Percentiles rank a stretch among this genome's conserved stretches.
Conservation (phyloP, 306 rosid genomes). For the Begonia peltatifolia region DNA sequence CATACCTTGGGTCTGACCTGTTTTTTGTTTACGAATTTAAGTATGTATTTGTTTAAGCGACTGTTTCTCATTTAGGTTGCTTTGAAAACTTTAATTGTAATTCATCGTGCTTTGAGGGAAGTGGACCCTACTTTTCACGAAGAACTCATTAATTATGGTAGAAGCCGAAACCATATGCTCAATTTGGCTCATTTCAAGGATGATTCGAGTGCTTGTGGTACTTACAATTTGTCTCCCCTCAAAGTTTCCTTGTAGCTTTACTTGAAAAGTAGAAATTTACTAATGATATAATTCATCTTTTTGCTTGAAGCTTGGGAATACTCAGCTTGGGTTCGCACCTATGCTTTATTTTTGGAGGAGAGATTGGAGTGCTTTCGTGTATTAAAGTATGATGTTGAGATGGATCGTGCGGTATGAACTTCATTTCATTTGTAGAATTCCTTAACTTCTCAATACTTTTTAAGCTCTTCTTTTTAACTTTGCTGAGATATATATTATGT, state of each 20-base stretch:
- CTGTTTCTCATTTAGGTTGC: conserved; percentile 60
- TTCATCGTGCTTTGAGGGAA: conserved; percentile 98
- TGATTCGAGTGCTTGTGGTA: conserved; percentile 97
- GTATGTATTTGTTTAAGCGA: conserved; percentile 9
- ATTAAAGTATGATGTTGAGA: conserved; percentile 80
- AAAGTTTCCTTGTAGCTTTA: background rate
- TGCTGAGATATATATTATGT: too few species aligned
- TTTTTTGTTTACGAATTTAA: background rate
- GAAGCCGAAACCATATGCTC: conserved; percentile 98
- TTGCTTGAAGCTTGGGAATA: conserved; percentile 84
- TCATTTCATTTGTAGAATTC: background rate
- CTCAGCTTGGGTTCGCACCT: conserved; percentile 90
- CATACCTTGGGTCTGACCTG: too few species aligned
- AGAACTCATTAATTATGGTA: conserved; percentile 91
- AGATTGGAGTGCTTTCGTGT: conserved; percentile 95
- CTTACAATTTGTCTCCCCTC: conserved; percentile 7
- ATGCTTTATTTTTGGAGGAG: conserved; percentile 98
- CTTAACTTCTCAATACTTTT: conserved; percentile 1
- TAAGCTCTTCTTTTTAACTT: background rate
- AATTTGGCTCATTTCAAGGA: conserved; percentile 96
- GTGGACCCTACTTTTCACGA: conserved; percentile 98
- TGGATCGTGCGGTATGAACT: conserved; percentile 73
- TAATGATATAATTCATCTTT: conserved; percentile 11
- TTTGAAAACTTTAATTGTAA: conserved; percentile 74
- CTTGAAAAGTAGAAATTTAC: background rate